A percentile compares a stretch with the other conserved stretches of the same genome.
phyloP scores from a whole-genome alignment of 139 green algal species.

The Limnomonas spitsbergensis region DNA sequence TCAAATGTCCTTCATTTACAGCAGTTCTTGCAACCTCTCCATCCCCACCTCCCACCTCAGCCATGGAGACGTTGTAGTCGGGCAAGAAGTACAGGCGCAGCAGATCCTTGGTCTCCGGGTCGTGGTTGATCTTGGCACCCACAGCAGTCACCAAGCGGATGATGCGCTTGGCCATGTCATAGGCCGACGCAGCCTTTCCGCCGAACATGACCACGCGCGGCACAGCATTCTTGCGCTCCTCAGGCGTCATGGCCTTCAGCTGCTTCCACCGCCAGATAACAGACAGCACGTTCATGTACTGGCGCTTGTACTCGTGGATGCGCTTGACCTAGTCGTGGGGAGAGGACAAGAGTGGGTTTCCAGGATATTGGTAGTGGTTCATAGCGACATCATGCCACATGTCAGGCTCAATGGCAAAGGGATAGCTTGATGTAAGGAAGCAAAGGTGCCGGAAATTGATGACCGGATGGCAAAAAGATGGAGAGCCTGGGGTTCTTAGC shows the following conservation, averaged over 20 bases:
- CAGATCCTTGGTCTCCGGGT: slow-evolving; percentile 71
- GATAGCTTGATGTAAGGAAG: too few relatives aligned
- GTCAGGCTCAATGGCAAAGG: not conserved
- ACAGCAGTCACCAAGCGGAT: slow-evolving; percentile 93
- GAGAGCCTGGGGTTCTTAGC: too few relatives aligned
- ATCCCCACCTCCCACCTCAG: slow-evolving; percentile 57
- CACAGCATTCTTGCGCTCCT: slow-evolving; percentile 67
- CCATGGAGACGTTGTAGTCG: slow-evolving; percentile 97
- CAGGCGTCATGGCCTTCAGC: slow-evolving; percentile 85
- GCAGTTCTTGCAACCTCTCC: not conserved
- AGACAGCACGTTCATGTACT: slow-evolving; percentile 89
- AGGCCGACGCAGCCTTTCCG: slow-evolving; percentile 95
- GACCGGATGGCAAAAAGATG: too few relatives aligned
- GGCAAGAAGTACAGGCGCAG: slow-evolving; percentile 86
- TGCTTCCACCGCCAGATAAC: slow-evolving; percentile 87
- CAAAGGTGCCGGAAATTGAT: too few relatives aligned
- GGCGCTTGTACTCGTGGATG: slow-evolving; percentile 99
- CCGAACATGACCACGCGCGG: slow-evolving; percentile 86
- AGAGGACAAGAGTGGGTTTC: too few relatives aligned
- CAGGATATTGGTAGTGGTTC: not conserved
- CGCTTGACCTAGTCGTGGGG: slow-evolving; percentile 95
- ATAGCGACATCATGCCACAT: not conserved
- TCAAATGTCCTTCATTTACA: too few relatives aligned
- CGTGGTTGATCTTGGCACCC: slow-evolving; percentile 84
- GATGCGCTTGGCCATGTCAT: slow-evolving; percentile 98